Evolutionary conservation across 352 stramenopile genomes (phyloP).

Genomic region (Phytophthora pistaciae): DNA sequence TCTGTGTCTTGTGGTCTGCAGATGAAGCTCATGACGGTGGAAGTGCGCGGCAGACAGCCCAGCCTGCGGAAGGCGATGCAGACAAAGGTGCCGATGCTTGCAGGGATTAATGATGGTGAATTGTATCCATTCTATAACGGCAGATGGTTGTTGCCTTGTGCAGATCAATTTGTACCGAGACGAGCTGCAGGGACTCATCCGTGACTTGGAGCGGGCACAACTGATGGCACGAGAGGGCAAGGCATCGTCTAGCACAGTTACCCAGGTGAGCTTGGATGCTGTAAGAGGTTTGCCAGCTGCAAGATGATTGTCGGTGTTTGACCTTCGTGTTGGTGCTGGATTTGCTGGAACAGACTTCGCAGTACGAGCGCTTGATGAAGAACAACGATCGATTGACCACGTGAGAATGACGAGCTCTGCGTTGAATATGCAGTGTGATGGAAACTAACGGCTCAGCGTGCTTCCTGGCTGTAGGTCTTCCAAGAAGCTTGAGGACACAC

Average conservation of each 20-base stretch:
- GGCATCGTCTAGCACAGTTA: slow-evolving; percentile 27
- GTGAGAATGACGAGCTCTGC: slow-evolving; percentile 24
- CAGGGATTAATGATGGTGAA: too few species aligned
- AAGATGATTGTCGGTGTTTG: not conserved
- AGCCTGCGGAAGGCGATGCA: slow-evolving; percentile 79
- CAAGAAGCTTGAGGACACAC: slow-evolving; percentile 69
- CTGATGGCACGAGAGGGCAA: slow-evolving; percentile 70
- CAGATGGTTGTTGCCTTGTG: not conserved
- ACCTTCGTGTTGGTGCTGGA: not conserved
- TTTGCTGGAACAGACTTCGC: slow-evolving; percentile 46
- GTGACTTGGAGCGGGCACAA: slow-evolving; percentile 76
- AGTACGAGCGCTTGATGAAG: slow-evolving; percentile 74
- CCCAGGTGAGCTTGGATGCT: slow-evolving; percentile 32
- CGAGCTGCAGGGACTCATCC: slow-evolving; percentile 72
- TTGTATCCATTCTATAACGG: too few species aligned
- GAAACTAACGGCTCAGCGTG: not conserved
- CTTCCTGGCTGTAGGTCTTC: slow-evolving; percentile 49
- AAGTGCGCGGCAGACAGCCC: slow-evolving; percentile 70
- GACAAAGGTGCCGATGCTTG: slow-evolving; percentile 50
- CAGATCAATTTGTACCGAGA: slow-evolving; percentile 79
- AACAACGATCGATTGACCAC: slow-evolving; percentile 74
- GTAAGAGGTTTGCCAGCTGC: not conserved
- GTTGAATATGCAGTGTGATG: not conserved
- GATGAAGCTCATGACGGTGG: slow-evolving; percentile 86
- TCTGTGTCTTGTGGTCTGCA: slow-evolving; percentile 24